phyloP scores from a whole-genome alignment of 1,284 basidiomycete species.

The Boletus sp. region DNA sequence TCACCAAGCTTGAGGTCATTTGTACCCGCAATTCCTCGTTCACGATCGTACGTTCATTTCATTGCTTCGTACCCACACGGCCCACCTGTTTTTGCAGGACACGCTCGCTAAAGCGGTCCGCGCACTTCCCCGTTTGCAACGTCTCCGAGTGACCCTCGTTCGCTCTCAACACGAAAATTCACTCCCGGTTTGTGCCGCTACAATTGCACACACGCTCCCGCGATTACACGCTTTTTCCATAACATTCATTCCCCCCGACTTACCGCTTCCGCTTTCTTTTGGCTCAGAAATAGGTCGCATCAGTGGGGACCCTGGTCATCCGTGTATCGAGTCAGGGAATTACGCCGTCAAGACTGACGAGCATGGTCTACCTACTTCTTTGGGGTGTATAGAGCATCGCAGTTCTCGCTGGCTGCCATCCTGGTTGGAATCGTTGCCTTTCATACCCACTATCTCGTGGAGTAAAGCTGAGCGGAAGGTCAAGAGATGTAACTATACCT shows the following conservation, averaged over 20 bases:
- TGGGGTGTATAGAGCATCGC: conserved; percentile 47
- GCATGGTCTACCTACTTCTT: conserved; percentile 41
- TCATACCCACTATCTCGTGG: conserved; percentile 39
- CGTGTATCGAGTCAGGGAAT: conserved; percentile 39
- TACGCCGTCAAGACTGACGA: conserved; percentile 49
- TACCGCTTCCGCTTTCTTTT: conserved; percentile 38
- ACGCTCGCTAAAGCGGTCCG: conserved; percentile 52
- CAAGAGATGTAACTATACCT: conserved; percentile 23
- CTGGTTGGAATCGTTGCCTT: conserved; percentile 35
- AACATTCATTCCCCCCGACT: conserved; percentile 50
- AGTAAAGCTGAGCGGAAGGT: conserved; percentile 4
- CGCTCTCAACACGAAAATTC: conserved; percentile 61
- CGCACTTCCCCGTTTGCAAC: conserved; percentile 56
- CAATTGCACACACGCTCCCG: conserved; percentile 60
- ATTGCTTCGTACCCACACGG: neutral
- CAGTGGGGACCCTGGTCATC: conserved; percentile 29
- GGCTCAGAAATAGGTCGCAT: conserved; percentile 28
- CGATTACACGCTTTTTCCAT: conserved; percentile 59
- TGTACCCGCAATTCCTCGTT: conserved; percentile 68
- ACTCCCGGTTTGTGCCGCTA: conserved; percentile 52
- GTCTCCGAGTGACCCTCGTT: conserved; percentile 58
- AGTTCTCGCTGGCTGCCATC: conserved; percentile 36
- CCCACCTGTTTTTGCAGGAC: conserved; percentile 35
- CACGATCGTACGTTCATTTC: conserved; percentile 49
- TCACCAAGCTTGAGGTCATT: conserved; percentile 57